These are phyloP conservation scores for Saxophila tyrrhenica DNA, from an alignment of 495 filamentous ascomycete species.

Conservation along the genomic window DNA sequence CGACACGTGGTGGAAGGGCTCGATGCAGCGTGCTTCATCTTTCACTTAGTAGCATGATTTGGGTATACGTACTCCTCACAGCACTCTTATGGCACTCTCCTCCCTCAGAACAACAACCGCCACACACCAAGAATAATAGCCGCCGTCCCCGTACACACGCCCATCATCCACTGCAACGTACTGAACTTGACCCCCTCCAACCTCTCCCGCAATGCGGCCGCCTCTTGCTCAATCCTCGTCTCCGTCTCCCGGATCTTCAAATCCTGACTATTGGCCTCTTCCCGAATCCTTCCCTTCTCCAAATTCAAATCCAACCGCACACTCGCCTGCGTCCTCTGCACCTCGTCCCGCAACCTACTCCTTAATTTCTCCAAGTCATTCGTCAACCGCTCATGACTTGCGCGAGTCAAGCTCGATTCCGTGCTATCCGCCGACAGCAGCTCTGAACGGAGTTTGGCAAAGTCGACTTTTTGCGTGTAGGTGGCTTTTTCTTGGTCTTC, in stretches of 20 bases:
- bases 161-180: slow-evolving; percentile 97
- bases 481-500: slow-evolving; percentile 80
- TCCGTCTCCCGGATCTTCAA: slow-evolving; percentile 98
- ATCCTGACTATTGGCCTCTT: slow-evolving; percentile 94
- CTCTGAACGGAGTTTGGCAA: slow-evolving; percentile 95
- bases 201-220: slow-evolving; percentile 77
- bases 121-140: slow-evolving; percentile 92
- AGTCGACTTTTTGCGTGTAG: slow-evolving; percentile 98
- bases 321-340: slow-evolving; percentile 81
- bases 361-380: slow-evolving; percentile 92
- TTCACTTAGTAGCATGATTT: too few species aligned
- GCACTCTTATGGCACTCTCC: too few species aligned
- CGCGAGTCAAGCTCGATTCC: slow-evolving; percentile 75
- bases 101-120: slow-evolving; percentile 64
- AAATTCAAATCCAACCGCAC: slow-evolving; percentile 88
- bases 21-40: too few species aligned
- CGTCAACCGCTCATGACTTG: slow-evolving; percentile 81
- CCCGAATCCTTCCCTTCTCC: slow-evolving; percentile 91
- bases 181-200: slow-evolving; percentile 96
- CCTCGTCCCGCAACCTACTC: slow-evolving; percentile 80
- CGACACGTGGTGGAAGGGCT: too few species aligned
- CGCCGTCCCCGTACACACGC: slow-evolving; percentile 88
- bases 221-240: slow-evolving; percentile 95
- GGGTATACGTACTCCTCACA: too few species aligned
- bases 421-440: slow-evolving; percentile 81